Base-by-base conservation (phyloP, 192 early-diverging fungal genomes). In the Rhizoclosmatium globosum region DNA sequence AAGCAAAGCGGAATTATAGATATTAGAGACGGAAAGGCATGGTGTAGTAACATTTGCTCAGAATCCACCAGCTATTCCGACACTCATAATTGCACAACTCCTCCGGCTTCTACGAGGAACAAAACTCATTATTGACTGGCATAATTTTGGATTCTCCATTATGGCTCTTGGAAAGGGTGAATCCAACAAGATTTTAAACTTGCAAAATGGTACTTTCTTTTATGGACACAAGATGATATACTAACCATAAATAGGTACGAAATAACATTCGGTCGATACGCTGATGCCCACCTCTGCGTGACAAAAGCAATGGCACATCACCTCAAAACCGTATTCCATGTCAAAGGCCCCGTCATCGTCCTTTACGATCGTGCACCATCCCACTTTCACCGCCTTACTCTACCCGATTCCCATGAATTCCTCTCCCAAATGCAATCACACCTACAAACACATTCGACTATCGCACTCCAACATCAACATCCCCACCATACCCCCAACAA, bases 61-160 rank as follows among this genome's bases (percentile, higher is more conserved):
- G 48, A 50, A 50, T 15, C 80, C 97, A 96, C 97, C 97, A 11
- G 91, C 97, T 2, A 93, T 99, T 71, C 97, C 97, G 1, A 98
- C 96, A 4, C 87, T 99, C 64, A 47, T 90, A 3, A 87, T 98
- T 72, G 94, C 88, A 46, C 94, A 93, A 39, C 62, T 92, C 3
- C 85, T 93, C 13, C 85, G 88, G 43, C 87, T 89, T 67, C 23
- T 95, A 38, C 89, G 91, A n/a, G 85, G 90, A 42, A 83, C 91
- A 19, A 85, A 85, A 61, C 83, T 99, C 3, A 86, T 98, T 59
- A 95, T 99, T 57, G 97, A 99, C 83, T 99, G 97, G 97, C 97
- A 99, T 80, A 99, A 99, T 83, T 96, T 96, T 82, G 97, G 97
- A 31, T 93, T 91, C 79, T 93, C 95, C 2, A 89, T 99, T 44